A percentile compares a stretch with the other conserved stretches of the same genome.
phyloP scores from a whole-genome alignment of 2,329 filamentous ascomycete genomes.

The Seiridium cupressi region DNA sequence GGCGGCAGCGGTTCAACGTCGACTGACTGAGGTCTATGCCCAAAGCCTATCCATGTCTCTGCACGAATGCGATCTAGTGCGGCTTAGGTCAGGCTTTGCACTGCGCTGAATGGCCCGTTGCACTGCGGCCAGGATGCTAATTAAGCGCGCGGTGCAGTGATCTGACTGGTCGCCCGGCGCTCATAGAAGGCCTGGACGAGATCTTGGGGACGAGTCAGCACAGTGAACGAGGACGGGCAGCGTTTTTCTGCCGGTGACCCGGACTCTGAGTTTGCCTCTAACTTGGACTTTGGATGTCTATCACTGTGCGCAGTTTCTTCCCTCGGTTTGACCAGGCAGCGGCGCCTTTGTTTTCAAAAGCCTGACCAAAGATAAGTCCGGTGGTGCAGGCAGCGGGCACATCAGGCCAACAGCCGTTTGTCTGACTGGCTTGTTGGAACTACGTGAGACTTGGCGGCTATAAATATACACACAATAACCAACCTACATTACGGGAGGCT shows the following conservation, averaged over 20 bases:
- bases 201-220: neutral
- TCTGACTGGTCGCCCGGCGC: constrained; percentile 12
- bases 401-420: neutral
- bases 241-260: neutral
- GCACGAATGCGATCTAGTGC: neutral
- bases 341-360: no score
- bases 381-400: neutral
- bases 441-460: no score
- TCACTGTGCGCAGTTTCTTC: no score
- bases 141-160: constrained; percentile 19
- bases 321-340: no score
- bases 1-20: neutral
- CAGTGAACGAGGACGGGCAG: neutral
- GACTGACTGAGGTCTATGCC: neutral
- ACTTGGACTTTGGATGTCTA: no score
- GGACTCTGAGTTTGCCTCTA: neutral
- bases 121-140: constrained; percentile 2
- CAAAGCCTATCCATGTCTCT: no score
- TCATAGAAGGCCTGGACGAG: neutral
- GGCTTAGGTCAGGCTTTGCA: neutral
- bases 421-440: constrained; percentile 6
- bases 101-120: constrained; percentile 5
- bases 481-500: neutral
- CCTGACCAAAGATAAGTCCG: neutral
- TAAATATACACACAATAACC: neutral